Percentiles rank a stretch among this genome's conserved stretches.
Evolutionary conservation across 805 yeast species (phyloP).

Genomic region (Candida berthetii): DNA sequence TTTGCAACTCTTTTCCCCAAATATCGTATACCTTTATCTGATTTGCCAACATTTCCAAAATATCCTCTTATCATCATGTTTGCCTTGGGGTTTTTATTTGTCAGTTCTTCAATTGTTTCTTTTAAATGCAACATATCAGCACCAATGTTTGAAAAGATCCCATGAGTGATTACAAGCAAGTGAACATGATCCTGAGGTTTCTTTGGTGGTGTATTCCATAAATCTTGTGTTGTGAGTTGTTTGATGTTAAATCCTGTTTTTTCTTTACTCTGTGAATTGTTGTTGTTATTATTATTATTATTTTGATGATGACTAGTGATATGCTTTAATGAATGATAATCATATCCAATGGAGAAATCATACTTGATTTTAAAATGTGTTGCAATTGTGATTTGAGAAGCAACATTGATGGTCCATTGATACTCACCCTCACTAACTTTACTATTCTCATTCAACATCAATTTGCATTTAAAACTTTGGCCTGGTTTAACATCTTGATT

Average conservation of each 20-base stretch:
- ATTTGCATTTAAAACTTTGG: conserved; percentile 52
- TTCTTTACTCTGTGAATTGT: conserved; percentile 1
- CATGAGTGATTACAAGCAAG: conserved; percentile 84
- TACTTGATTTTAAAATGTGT: conserved; percentile 63
- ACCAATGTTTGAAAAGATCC: conserved; percentile 82
- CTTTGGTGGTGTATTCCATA: conserved; percentile 72
- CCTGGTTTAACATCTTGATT: conserved; percentile 64
- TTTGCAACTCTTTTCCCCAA: conserved; percentile 79
- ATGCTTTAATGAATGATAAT: conserved; percentile 20
- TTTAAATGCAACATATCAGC: conserved; percentile 88
- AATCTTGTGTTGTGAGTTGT: conserved; percentile 49
- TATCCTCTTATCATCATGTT: conserved; percentile 80
- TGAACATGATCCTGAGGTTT: conserved; percentile 57
- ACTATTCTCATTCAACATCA: conserved; percentile 44
- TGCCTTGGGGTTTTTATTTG: conserved; percentile 9
- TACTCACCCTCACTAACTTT: conserved; percentile 27
- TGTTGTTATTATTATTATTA: no score
- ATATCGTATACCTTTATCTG: conserved; percentile 83
- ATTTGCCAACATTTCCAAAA: conserved; percentile 77
- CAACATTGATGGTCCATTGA: conserved; percentile 75
- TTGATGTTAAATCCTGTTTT: conserved; percentile 16
- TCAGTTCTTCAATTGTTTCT: conserved; percentile 57
- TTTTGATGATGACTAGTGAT: no score
- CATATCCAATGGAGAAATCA: conserved; percentile 52
- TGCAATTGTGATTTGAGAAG: conserved; percentile 74